These are phyloP conservation scores for Toxicodendron radicans DNA, from an alignment of 345 rosid species.

Conservation along the genomic window DNA sequence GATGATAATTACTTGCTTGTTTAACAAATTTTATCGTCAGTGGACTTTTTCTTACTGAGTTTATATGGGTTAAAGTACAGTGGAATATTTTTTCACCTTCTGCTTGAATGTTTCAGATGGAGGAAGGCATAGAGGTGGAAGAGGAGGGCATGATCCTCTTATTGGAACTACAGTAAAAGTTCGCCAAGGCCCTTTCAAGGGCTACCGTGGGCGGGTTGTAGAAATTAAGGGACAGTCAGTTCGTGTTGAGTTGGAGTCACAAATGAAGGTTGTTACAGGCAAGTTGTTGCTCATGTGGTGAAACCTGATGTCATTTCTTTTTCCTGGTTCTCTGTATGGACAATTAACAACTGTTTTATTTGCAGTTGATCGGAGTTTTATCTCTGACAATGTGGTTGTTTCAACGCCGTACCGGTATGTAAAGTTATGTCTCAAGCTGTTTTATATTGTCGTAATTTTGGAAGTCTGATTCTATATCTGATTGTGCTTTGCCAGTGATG, in stretches of 20 bases:
- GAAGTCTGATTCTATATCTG: slow-evolving; percentile 12
- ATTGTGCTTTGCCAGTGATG: slow-evolving; percentile 49
- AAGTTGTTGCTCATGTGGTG: slow-evolving; percentile 35
- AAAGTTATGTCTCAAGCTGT: slow-evolving; percentile 1
- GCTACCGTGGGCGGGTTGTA: slow-evolving; percentile 83
- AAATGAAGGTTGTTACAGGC: slow-evolving; percentile 92
- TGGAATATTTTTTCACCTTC: slow-evolving; percentile 3
- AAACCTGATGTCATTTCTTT: not conserved
- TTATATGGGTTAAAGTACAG: not conserved
- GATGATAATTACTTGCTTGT: not conserved
- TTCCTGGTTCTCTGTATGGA: slow-evolving; percentile 18
- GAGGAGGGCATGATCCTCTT: slow-evolving; percentile 77
- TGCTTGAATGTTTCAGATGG: slow-evolving; percentile 53
- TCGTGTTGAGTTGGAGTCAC: slow-evolving; percentile 89
- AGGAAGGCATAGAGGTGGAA: slow-evolving; percentile 85
- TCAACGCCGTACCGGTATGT: slow-evolving; percentile 72
- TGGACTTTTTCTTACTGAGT: not conserved
- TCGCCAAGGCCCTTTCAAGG: slow-evolving; percentile 82
- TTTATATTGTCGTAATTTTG: slow-evolving; percentile 1
- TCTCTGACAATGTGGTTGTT: slow-evolving; percentile 81
- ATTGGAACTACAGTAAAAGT: slow-evolving; percentile 79
- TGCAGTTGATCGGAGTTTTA: slow-evolving; percentile 75
- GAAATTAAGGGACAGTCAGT: slow-evolving; percentile 79
- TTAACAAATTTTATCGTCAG: not conserved
- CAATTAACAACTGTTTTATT: slow-evolving; percentile 23